Conservation (phyloP, 1,284 basidiomycete species). For the Trametes sp. region DNA sequence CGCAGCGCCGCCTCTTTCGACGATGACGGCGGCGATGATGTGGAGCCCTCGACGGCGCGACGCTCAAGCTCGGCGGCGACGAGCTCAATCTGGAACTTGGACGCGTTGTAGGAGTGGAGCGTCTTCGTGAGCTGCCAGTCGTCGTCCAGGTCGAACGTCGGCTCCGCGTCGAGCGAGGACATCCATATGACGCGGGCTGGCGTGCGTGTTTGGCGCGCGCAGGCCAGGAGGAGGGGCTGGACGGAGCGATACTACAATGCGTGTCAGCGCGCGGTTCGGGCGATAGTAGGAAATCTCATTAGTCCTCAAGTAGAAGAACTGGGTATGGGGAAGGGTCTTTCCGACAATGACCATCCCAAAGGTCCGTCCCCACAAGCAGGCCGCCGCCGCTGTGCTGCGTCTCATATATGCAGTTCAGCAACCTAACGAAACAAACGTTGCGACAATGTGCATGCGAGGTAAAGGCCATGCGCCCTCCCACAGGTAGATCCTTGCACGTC, state of each 20-base stretch:
- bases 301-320: no score
- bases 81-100: slow-evolving; percentile 86
- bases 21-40: not conserved
- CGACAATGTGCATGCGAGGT: no score
- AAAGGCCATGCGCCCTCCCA: no score
- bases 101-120: slow-evolving; percentile 70
- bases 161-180: slow-evolving; percentile 74
- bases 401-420: no score
- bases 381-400: no score
- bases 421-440: no score
- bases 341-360: not conserved
- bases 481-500: no score
- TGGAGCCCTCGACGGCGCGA: slow-evolving; percentile 38
- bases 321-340: not conserved
- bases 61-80: slow-evolving; percentile 68
- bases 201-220: slow-evolving; percentile 30
- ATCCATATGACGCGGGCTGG: slow-evolving; percentile 81
- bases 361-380: no score
- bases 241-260: slow-evolving; percentile 63
- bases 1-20: no score
- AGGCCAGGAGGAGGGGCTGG: slow-evolving; percentile 55
- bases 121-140: slow-evolving; percentile 81
- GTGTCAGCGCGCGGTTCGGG: not conserved
- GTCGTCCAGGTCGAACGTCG: slow-evolving; percentile 68
- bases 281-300: no score